A percentile compares a stretch with the other conserved stretches of the same genome.
Conservation (phyloP, 148 eudicot genomes). For the Talinum fruticosum region DNA sequence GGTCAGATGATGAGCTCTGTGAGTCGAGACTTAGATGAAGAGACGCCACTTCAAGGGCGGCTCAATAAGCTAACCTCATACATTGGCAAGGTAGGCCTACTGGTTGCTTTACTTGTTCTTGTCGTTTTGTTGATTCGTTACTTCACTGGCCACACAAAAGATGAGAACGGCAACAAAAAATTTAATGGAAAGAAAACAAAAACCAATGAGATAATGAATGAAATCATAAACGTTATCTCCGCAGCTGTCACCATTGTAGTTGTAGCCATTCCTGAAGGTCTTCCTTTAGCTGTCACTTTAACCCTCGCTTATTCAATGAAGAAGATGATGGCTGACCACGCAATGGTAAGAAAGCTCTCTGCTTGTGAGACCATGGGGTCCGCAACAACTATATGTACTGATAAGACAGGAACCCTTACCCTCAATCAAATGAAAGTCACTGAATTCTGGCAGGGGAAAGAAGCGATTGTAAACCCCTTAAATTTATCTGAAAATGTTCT, state of each 20-base stretch:
- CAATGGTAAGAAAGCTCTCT: conserved; percentile 44
- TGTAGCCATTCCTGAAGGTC: conserved; percentile 19
- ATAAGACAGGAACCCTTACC: conserved; percentile 49
- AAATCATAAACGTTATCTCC: conserved; percentile 14
- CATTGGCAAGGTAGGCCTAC: conserved; percentile 18
- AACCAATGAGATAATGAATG: conserved; percentile 18
- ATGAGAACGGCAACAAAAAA: neutral
- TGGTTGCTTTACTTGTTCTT: conserved; percentile 13
- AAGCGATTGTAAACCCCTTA: neutral
- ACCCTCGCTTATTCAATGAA: conserved; percentile 30
- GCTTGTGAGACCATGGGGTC: conserved; percentile 55
- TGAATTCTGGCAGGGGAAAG: conserved; percentile 26
- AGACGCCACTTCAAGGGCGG: conserved; percentile 19
- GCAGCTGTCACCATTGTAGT: conserved; percentile 24
- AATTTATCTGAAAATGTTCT: neutral
- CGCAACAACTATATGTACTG: conserved; percentile 45
- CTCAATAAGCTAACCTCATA: conserved; percentile 20
- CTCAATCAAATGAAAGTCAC: conserved; percentile 35
- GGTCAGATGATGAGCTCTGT: conserved; percentile 29
- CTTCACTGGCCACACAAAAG: conserved; percentile 6
- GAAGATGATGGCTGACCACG: conserved; percentile 27
- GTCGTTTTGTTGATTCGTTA: conserved; percentile 15
- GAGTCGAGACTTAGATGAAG: conserved; percentile 7
- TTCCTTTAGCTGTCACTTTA: conserved; percentile 21
- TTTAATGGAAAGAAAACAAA: conserved; percentile 16